Percentiles rank a stretch among this genome's conserved stretches.
Evolutionary conservation across 2,329 filamentous ascomycete genomes (phyloP).

Genomic region (Xylaria sp.): DNA sequence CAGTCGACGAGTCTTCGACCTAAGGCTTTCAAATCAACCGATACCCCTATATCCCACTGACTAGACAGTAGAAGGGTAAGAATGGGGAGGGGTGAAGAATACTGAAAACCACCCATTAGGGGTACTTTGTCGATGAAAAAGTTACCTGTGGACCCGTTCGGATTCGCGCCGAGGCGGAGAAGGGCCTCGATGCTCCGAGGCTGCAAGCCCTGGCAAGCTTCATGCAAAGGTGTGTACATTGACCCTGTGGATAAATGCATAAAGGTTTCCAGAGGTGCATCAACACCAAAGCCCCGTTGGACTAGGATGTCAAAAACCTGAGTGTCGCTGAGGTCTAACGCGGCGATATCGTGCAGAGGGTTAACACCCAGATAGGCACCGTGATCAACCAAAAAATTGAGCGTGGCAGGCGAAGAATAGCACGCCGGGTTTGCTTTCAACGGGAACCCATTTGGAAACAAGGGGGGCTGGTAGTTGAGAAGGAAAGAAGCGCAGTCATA

Average conservation of each 20-base stretch:
- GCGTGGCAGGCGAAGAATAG: not conserved
- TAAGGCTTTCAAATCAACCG: not conserved
- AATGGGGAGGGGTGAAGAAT: constrained; percentile 10
- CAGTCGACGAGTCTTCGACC: not conserved
- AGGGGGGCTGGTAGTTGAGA: constrained; percentile 10
- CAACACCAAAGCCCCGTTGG: constrained; percentile 1
- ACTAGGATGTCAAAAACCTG: constrained; percentile 10
- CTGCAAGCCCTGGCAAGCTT: not conserved
- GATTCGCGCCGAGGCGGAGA: constrained; percentile 22
- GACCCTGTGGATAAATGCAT: too few species aligned
- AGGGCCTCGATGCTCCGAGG: constrained; percentile 9
- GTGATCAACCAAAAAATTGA: constrained; percentile 15
- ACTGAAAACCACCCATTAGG: not conserved
- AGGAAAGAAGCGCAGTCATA: constrained; percentile 27
- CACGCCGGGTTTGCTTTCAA: not conserved
- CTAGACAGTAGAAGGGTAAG: not conserved
- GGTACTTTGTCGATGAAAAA: not conserved
- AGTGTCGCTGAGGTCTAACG: not conserved
- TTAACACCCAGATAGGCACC: not conserved
- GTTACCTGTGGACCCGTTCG: not conserved
- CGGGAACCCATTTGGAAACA: constrained; percentile 12
- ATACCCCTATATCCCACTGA: not conserved
- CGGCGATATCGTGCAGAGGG: not conserved
- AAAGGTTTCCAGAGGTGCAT: not conserved
- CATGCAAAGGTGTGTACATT: not conserved